Conservation (phyloP, 2,329 filamentous ascomycete genomes). For the Zopfia rhizophila region DNA sequence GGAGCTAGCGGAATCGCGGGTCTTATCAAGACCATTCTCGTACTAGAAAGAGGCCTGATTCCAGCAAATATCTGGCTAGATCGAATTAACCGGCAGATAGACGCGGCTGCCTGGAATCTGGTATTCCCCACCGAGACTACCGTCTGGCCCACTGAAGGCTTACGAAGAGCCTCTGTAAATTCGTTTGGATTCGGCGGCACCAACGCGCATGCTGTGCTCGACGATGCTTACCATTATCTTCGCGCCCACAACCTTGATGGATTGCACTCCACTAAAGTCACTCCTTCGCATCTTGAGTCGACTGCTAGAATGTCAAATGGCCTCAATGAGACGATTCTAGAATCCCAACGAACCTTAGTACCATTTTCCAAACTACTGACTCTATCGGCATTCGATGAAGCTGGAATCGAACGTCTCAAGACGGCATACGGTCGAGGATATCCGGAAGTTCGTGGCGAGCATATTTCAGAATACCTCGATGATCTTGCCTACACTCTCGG, state of each 20-base stretch:
- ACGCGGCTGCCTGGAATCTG: slow-evolving; percentile 17
- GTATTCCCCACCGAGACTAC: slow-evolving; percentile 19
- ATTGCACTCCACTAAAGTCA: no score
- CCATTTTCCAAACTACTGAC: no score
- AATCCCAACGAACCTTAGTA: no score
- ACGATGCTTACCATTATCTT: slow-evolving; percentile 19
- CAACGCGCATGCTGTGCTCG: slow-evolving; percentile 28
- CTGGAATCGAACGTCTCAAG: no score
- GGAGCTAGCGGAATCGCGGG: slow-evolving; percentile 26
- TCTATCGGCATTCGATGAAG: no score
- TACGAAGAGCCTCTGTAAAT: slow-evolving; percentile 22
- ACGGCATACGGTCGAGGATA: no score
- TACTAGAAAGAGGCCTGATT: slow-evolving; percentile 45
- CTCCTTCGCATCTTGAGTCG: no score
- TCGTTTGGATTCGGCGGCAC: slow-evolving; percentile 27
- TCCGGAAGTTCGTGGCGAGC: no score
- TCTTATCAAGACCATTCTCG: slow-evolving; percentile 31
- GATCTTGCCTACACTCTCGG: slow-evolving; percentile 39
- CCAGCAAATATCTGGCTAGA: slow-evolving; percentile 38
- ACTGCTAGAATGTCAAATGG: no score
- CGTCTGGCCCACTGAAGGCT: slow-evolving; percentile 17
- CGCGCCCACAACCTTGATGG: no score
- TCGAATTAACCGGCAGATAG: slow-evolving; percentile 26
- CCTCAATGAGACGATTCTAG: no score
- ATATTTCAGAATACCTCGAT: no score